A percentile compares a stretch with the other conserved stretches of the same genome.
phyloP scores from a whole-genome alignment of 164 flowering plant species.

The Piper betle region DNA sequence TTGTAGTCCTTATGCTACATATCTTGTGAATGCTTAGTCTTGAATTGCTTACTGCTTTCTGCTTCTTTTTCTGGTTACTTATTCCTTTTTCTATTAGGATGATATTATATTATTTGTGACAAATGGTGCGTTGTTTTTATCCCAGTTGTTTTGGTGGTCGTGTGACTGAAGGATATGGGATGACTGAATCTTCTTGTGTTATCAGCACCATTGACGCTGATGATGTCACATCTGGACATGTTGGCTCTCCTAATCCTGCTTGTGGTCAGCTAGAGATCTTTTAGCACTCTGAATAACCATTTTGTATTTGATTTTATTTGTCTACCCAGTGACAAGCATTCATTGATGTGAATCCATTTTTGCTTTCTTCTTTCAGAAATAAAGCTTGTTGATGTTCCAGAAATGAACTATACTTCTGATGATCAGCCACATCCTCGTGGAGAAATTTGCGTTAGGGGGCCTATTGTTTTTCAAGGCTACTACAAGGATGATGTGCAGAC shows the following conservation, averaged over 20 bases:
- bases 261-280: constrained; percentile 51
- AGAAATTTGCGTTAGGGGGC: constrained; percentile 91
- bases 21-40: no score
- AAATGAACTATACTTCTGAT: constrained; percentile 88
- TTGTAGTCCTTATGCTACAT: no score
- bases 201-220: constrained; percentile 54
- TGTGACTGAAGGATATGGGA: constrained; percentile 88
- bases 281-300: neutral
- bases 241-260: constrained; percentile 86
- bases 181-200: constrained; percentile 89
- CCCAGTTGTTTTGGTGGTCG: constrained; percentile 81
- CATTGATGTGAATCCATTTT: neutral
- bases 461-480: constrained; percentile 78
- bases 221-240: constrained; percentile 75
- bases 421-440: constrained; percentile 93
- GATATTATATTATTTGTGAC: neutral
- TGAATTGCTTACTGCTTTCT: no score
- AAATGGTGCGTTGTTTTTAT: neutral
- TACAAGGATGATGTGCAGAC: constrained; percentile 86
- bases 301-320: neutral
- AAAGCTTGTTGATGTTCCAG: constrained; percentile 92
- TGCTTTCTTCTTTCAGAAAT: constrained; percentile 40
- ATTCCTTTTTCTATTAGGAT: no score
- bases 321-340: neutral
- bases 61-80: neutral